Conservation (phyloP, 169 alveolate species). For the Plasmodium falciparum region DNA sequence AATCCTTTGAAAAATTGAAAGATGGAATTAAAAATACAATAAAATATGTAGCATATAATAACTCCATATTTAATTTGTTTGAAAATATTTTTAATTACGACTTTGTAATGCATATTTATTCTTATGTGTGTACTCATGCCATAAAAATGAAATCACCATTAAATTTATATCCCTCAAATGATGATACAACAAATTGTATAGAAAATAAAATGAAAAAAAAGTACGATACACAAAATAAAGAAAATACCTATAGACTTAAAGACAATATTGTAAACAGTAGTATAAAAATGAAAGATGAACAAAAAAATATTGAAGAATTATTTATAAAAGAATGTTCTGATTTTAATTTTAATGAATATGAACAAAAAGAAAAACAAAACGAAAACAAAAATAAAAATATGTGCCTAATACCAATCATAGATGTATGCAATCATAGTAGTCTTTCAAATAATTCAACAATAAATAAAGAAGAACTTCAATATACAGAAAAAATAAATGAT, state of each 20-base stretch:
- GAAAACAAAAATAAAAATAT: conserved; percentile 59
- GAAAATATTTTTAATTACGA: conserved; percentile 51
- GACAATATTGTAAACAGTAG: conserved; percentile 53
- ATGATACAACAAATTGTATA: too few species aligned
- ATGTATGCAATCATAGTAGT: conserved; percentile 67
- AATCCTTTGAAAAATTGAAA: neutral
- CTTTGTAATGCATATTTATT: conserved; percentile 47
- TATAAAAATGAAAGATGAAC: conserved; percentile 21
- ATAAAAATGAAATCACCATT: conserved; percentile 19
- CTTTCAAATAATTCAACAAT: conserved; percentile 20
- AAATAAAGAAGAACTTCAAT: conserved; percentile 8
- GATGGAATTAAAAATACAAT: too few species aligned
- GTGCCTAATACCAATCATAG: conserved; percentile 73
- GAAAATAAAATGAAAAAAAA: neutral
- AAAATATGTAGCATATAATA: neutral
- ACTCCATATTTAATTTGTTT: conserved; percentile 8
- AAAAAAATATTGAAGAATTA: conserved; percentile 10
- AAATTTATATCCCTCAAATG: neutral
- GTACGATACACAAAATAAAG: neutral
- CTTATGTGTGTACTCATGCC: conserved; percentile 56
- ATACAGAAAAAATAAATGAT: too few species aligned
- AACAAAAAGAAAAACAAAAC: conserved; percentile 46
- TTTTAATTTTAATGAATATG: conserved; percentile 55
- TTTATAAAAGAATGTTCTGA: conserved; percentile 36
- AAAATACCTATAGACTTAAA: conserved; percentile 4